These are phyloP conservation scores for Funneliformis mosseae DNA, from an alignment of 192 early-diverging fungal genomes.

Conservation along the genomic window DNA sequence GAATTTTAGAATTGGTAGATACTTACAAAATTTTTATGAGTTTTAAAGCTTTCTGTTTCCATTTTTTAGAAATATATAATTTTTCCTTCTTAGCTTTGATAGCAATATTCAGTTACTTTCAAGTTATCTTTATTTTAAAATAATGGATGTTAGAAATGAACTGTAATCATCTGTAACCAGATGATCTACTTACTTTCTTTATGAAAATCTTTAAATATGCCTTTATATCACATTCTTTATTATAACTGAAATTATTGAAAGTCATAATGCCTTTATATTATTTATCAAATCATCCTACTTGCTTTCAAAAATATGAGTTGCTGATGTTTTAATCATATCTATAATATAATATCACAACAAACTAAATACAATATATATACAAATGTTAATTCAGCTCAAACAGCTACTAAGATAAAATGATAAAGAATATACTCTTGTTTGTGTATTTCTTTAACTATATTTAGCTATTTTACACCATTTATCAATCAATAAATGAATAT, in stretches of 20 bases:
- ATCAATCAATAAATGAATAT: slow-evolving; percentile 3
- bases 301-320: neutral
- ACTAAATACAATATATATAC: neutral
- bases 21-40: neutral
- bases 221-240: neutral
- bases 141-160: neutral
- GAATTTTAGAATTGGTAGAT: neutral
- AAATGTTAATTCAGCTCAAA: neutral
- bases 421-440: slow-evolving; percentile 10
- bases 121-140: slow-evolving; percentile 6
- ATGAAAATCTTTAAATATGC: neutral
- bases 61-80: neutral
- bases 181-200: neutral
- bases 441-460: slow-evolving; percentile 1
- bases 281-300: neutral
- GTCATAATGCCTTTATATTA: neutral
- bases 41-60: neutral
- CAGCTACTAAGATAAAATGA: neutral
- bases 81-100: neutral
- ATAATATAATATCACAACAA: neutral
- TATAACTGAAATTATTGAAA: neutral
- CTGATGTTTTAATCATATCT: neutral
- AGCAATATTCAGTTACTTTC: neutral
- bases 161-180: neutral
- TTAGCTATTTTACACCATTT: neutral